Base-by-base conservation (phyloP, 495 filamentous ascomycete genomes). In the Aspergillus saccharolyticus region DNA sequence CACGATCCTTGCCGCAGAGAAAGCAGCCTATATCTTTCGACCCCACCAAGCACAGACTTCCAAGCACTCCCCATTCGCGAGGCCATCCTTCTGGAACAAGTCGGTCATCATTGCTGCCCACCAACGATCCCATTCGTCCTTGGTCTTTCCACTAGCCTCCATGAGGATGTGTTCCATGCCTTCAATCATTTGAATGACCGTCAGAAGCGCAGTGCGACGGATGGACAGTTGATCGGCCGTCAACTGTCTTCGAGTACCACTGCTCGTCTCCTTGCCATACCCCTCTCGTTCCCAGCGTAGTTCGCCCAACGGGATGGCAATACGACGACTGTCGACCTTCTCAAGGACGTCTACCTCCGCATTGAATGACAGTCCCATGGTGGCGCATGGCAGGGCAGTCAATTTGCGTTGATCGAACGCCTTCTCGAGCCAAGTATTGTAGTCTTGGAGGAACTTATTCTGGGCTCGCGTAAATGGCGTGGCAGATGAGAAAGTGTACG, bases 31-130 rank as follows among this genome's bases (percentile, higher is more conserved):
- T 70, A 72, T 80, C 75, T 91, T 95, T 69, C 78, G 77, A 61
- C 89, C 91, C 87, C 90, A 95, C 91, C 91, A 96, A n/a, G 89
- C 91, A 52, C 91, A 92, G 55, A 94, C 82, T 77, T 97, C 92
- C 45, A 97, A 73, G 70, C 91, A 95, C 73, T 97, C 92, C 44
- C 92, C 90, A 75, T 83, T 89, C 33, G 84, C 82, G 21, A 90
- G 84, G 19, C 90, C 88, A 45, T 85, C 84, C 57, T 89, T 82
- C 65, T 89, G 86, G 59, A 96, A 78, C 67, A 96, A 75, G 74
- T 91, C 88, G 44, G 81, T 81, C 77, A 87, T 93, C 87, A 96
- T 89, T 62, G 86, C 89, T 33, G 87, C 84, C 76, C 88, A 85
- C 92, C 91, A 96, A 43, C 83, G 77, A 69, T 96, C 89, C 91